Conservation (phyloP, 306 rosid species). For the Dalbergia cultrata region DNA sequence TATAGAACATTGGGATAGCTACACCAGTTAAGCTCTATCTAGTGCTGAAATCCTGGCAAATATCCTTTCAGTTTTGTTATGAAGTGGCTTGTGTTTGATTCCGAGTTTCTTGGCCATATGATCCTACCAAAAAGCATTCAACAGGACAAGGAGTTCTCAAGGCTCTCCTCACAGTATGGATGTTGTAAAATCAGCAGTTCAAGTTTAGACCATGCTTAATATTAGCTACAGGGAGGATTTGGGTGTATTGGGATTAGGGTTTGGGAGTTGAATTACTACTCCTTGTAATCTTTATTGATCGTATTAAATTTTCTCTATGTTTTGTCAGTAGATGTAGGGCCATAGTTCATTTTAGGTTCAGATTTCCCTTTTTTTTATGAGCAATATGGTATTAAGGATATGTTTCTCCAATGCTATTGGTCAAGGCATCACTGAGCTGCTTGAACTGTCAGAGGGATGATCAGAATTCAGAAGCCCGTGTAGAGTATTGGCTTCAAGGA, state of each 20-base stretch:
- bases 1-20: constrained; percentile 6
- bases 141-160: constrained; percentile 12
- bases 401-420: constrained; percentile 4
- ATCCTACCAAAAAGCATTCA: constrained; percentile 9
- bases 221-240: constrained; percentile 4
- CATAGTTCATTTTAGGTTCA: constrained; percentile 3
- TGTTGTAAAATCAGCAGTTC: constrained; percentile 22
- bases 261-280: constrained; percentile 27
- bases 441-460: constrained; percentile 15
- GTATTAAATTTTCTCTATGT: constrained; percentile 14
- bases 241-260: constrained; percentile 26
- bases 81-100: constrained; percentile 6
- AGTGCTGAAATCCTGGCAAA: constrained; percentile 17
- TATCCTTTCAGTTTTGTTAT: constrained; percentile 11
- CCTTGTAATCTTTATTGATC: constrained; percentile 38
- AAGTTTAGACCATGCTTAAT: constrained; percentile 8
- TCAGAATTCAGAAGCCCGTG: background rate
- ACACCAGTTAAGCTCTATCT: background rate
- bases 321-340: constrained; percentile 31
- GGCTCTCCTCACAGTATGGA: background rate
- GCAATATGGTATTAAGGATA: constrained; percentile 3
- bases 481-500: constrained; percentile 2
- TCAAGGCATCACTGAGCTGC: constrained; percentile 1
- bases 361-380: background rate
- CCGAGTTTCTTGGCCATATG: constrained; percentile 17